Evolutionary conservation across 2,329 filamentous ascomycete genomes (phyloP).

Genomic region (Coniochaeta ligniaria): DNA sequence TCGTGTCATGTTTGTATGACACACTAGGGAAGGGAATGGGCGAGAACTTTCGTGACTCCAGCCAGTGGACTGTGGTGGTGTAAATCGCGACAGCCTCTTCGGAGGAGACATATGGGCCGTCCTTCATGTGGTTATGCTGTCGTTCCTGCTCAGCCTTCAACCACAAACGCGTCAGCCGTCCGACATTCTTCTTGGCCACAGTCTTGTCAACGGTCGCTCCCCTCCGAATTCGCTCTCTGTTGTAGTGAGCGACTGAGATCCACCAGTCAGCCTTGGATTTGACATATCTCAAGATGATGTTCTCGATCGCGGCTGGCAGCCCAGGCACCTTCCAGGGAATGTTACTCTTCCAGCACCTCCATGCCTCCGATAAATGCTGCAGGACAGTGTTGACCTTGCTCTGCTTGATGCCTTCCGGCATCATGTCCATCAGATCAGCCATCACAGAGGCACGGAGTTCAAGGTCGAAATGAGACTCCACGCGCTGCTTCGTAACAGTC

Average conservation of each 20-base stretch:
- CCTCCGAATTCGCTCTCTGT: conserved; percentile 90
- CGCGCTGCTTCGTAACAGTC: conserved; percentile 97
- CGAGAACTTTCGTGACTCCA: conserved; percentile 96
- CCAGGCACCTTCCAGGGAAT: conserved; percentile 99
- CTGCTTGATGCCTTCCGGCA: conserved; percentile 99
- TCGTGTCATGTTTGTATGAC: conserved; percentile 99
- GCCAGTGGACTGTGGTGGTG: conserved; percentile 97
- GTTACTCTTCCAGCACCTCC: conserved; percentile 99
- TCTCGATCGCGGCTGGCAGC: conserved; percentile 92
- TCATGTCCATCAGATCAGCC: conserved; percentile 99
- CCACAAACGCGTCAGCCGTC: conserved; percentile 90
- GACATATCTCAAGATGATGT: conserved; percentile 96
- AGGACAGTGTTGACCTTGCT: conserved; percentile 98
- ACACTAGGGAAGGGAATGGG: conserved; percentile 98
- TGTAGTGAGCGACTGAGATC: conserved; percentile 98
- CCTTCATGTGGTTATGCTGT: conserved; percentile 99
- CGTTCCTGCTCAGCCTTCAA: conserved; percentile 96
- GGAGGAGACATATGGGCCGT: conserved; percentile 95
- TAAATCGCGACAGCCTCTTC: conserved; percentile 99
- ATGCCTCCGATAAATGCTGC: conserved; percentile 94
- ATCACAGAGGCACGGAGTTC: conserved; percentile 97
- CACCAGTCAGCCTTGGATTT: conserved; percentile 99
- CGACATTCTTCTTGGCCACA: conserved; percentile 98
- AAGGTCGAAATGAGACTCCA: conserved; percentile 96
- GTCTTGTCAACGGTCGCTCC: conserved; percentile 98